Evolutionary conservation across 208 protist species (phyloP), one percentile per base, ranked within the genome.

Genomic region (Acanthamoeba culbertsoni): DNA sequence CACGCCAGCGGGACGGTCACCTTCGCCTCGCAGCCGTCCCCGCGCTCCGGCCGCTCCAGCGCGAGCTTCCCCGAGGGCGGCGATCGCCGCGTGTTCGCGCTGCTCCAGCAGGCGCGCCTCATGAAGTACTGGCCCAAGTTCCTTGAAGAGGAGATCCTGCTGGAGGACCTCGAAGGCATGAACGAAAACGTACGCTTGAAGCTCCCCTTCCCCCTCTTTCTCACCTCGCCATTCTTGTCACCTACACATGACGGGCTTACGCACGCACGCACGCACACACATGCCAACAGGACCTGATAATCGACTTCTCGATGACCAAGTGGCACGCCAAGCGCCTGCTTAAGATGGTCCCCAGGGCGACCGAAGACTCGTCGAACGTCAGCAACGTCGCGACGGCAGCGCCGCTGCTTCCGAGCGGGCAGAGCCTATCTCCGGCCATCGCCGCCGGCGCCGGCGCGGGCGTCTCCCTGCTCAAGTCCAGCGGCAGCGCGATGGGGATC

Each of bases 311-410:
- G 2, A 86, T 86, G 75, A 86, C 75, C 42, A 86, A 86, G 75
- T 86, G 75, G 75, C 75, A 86, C 55, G 75, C 46, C 48, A 86
- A 86, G 75, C 42, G 75, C 40, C 75, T 86, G 23, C 75, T 86
- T 2, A 46, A 55, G 33, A n/a, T 43, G 4, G 75, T 86, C 7
- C n/a, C 46, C 40, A 18, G 33, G 28, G 16, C 55, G 75, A 33
- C 28, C 6, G 23, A 7, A 55, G 6, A 55, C 7, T 68, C 59
- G 59, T n/a, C 59, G 14, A 31, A 10, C 26, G 26, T n/a, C 8
- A 68, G 8, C 7, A 8, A n/a, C 14, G 8, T 55, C 12, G 12
- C 48, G 48, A 18, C 48, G 48, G 59, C 59, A n/a, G 59, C 14
- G 8, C 59, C 31, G 28, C 8, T 8, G 18, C 59, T n/a, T 6